Evolutionary conservation across 768 basidiomycete genomes (phyloP), one percentile per base, ranked within the genome.

Genomic region (Boletus rubescentipes): DNA sequence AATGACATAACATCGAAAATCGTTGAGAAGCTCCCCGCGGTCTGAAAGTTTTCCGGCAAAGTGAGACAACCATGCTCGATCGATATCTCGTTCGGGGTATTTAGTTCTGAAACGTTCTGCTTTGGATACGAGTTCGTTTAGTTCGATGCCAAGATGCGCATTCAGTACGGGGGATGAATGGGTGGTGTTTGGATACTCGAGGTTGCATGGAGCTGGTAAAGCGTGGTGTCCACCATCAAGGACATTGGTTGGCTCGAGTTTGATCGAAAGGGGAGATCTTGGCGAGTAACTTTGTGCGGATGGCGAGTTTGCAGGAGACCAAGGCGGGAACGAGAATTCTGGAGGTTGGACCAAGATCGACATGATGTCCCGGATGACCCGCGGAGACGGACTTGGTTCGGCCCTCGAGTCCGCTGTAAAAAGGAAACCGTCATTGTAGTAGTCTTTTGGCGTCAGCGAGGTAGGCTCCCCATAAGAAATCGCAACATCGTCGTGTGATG

Each of bases 41-140:
- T 71, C 66, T 9, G 86, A 81, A 34, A 89, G 70, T 59, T 83
- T 83, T 30, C 87, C 87, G 15, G 84, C 86, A 65, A 86, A 89
- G 29, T 77, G 78, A 41, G 82, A 75, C 45, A 89, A 69, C 85
- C 86, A 89, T 14, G 69, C 68, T 63, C 82, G 82, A 64, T 86
- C 83, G 53, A 87, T 80, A n/a, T 81, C 80, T 44, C 72, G 65
- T 21, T 79, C 80, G 51, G 82, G 80, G 58, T 86, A 77, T 26
- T 79, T 77, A 12, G 71, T 60, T 46, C 77, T 75, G 64, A 82
- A 87, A 32, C 77, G 75, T 40, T 77, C 76, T 37, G 84, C 86
- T 61, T 76, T 81, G 30, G 72, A 73, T 45, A 78, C 74, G 21
- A 89, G 77, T 20, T 83, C 81, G 32, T 72, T 70, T 29, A 86